phyloP scores from a whole-genome alignment of 768 basidiomycete species.

The Naganishia onofrii region DNA sequence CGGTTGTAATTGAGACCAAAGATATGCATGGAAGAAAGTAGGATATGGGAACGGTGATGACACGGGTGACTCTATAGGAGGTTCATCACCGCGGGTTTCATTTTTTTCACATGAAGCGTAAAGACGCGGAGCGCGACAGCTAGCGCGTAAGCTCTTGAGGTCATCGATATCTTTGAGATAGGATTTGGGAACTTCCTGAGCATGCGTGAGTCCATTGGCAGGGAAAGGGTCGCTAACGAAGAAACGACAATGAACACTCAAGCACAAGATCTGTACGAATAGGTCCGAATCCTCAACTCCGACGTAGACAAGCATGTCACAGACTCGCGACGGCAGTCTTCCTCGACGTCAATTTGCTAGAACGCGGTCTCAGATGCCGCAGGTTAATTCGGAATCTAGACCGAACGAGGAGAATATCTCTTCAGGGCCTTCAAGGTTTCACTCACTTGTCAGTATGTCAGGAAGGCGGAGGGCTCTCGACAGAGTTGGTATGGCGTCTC shows the following conservation, averaged over 20 bases:
- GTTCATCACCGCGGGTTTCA: not conserved
- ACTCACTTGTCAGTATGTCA: not conserved
- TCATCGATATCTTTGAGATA: not conserved
- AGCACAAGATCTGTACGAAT: not conserved
- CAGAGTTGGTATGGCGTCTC: not conserved
- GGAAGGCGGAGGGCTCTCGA: not conserved
- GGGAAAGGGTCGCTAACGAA: no score
- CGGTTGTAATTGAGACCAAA: not conserved
- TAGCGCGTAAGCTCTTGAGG: not conserved
- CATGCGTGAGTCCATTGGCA: no score
- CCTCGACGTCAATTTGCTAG: not conserved
- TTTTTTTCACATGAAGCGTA: not conserved
- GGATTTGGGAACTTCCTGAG: no score
- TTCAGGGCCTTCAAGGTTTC: not conserved
- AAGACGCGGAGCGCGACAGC: not conserved
- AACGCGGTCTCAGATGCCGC: not conserved
- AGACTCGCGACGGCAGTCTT: constrained; percentile 21
- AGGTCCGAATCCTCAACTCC: not conserved
- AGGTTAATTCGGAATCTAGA: not conserved
- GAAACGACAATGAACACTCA: not conserved
- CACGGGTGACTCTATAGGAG: not conserved
- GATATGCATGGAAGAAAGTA: not conserved
- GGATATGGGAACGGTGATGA: no score
- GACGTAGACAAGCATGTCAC: not conserved
- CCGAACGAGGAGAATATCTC: constrained; percentile 10